These are phyloP conservation scores for Teratosphaeria zuluensis DNA, from an alignment of 2,329 filamentous ascomycete species.

Conservation along the genomic window DNA sequence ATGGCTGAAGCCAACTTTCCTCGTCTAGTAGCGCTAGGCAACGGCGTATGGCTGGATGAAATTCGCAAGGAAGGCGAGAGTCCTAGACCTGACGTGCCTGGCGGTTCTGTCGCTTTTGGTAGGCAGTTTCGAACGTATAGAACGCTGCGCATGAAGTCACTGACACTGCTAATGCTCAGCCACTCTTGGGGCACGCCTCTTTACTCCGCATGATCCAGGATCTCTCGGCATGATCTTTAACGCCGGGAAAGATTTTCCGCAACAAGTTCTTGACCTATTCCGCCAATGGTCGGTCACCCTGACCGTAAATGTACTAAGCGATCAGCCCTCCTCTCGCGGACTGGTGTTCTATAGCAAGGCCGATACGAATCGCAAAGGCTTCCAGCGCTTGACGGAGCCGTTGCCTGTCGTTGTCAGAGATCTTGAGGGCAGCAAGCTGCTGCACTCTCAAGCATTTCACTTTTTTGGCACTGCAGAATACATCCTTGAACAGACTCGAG, in stretches of 20 bases:
- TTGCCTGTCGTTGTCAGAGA: conserved; percentile 10
- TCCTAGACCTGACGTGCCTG: conserved; percentile 10
- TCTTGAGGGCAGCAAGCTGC: conserved; percentile 4
- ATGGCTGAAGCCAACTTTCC: background rate
- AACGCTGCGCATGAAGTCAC: conserved; percentile 1
- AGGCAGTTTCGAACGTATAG: background rate
- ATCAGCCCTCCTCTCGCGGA: conserved; percentile 14
- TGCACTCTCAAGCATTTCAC: conserved; percentile 10
- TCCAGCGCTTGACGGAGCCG: conserved; percentile 15
- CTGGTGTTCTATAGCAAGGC: conserved; percentile 14
- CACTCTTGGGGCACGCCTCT: conserved; percentile 16
- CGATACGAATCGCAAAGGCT: conserved; percentile 9
- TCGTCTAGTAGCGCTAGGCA: conserved; percentile 5
- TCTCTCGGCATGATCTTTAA: conserved; percentile 13
- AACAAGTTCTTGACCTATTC: conserved; percentile 8
- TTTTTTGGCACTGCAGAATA: conserved; percentile 17
- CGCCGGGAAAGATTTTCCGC: conserved; percentile 16
- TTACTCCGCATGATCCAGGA: conserved; percentile 1
- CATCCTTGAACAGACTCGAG: conserved; percentile 8
- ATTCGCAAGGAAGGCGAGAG: conserved; percentile 11
- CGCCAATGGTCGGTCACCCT: conserved; percentile 13
- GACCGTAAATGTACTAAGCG: conserved; percentile 4
- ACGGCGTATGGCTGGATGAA: conserved; percentile 23
- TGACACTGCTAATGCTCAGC: conserved; percentile 5
- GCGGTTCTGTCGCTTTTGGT: conserved; percentile 18